Evolutionary conservation across 2,329 filamentous ascomycete genomes (phyloP), one percentile per base, ranked within the genome.

Genomic region (Xylaria arbuscula): DNA sequence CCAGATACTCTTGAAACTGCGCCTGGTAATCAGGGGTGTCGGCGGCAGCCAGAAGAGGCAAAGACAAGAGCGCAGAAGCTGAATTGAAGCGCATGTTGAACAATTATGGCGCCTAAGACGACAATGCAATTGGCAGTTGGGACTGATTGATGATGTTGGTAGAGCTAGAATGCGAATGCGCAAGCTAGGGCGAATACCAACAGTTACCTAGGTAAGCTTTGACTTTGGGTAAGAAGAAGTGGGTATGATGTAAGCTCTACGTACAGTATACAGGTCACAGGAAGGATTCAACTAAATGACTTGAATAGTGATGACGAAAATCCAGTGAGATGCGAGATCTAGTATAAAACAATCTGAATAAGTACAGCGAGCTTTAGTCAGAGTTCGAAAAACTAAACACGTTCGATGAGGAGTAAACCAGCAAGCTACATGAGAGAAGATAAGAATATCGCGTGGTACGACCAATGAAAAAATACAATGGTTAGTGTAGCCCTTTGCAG

Each of bases 1-100:
- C 87, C 70, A 92, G 81, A 74, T 92, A 83, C 78, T 86, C 85
- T 75, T 90, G 86, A 79, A 89, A 87, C 77, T 90, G 87, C 42
- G 87, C 88, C 79, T 87, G 85, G 79, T 89, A 89, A 78, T 89
- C 83, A 72, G 81, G 83, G 70, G 84, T 83, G 71, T 85, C 83
- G 68, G 88, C 85, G 24, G 84, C 84, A 57, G 82, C 84, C 72
- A 90, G 81, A 17, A 88, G 80, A 72, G 89, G 87, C 77, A 90
- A 81, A 56, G 85, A 84, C 76, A 88, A 80, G 61, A 86, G 76
- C 63, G 85, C 72, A 72, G 84, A 78, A 66, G 84, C 80, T 59
- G 80, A 76, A 65, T 87, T 85, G 81, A 90, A 85, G 78, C 87
- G 88, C 89, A 90, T 90, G 70, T 73, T 84, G 77, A 64, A 47